phyloP scores from a whole-genome alignment of 2,329 filamentous ascomycete species.

The Leptographium flavum region DNA sequence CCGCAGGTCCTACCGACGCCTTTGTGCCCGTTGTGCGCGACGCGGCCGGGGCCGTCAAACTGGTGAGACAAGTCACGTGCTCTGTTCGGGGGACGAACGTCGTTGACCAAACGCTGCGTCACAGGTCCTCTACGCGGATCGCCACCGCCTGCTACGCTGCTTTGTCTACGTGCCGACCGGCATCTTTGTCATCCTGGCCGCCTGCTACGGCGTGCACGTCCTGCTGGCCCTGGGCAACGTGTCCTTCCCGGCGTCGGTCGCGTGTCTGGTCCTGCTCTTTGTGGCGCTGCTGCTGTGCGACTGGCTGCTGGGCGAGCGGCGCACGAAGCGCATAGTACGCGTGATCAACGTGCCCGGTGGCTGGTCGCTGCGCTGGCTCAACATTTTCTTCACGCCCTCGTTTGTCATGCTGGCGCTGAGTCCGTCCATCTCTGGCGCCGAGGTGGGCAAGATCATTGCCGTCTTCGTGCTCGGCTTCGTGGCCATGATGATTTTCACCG shows the following conservation, averaged over 20 bases:
- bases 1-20: no score
- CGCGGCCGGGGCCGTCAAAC: neutral
- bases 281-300: constrained; percentile 32
- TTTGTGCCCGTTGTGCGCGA: constrained; percentile 1
- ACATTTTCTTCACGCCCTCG: constrained; percentile 42
- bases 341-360: constrained; percentile 40
- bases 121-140: constrained; percentile 2
- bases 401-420: constrained; percentile 46
- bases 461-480: constrained; percentile 45
- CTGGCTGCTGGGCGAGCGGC: constrained; percentile 29
- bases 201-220: constrained; percentile 29
- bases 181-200: constrained; percentile 24
- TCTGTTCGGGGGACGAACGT: no score
- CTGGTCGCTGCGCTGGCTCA: constrained; percentile 45
- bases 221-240: constrained; percentile 30
- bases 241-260: constrained; percentile 45
- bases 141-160: constrained; percentile 14
- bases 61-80: neutral
- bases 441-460: constrained; percentile 44
- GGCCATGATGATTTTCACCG: constrained; percentile 34
- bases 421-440: constrained; percentile 33
- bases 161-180: constrained; percentile 39
- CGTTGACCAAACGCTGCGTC: neutral
- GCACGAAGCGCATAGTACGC: constrained; percentile 30
- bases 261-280: constrained; percentile 41